These are phyloP conservation scores for Leucocoprinus birnbaumii DNA, from an alignment of 768 basidiomycete species.

Conservation along the genomic window DNA sequence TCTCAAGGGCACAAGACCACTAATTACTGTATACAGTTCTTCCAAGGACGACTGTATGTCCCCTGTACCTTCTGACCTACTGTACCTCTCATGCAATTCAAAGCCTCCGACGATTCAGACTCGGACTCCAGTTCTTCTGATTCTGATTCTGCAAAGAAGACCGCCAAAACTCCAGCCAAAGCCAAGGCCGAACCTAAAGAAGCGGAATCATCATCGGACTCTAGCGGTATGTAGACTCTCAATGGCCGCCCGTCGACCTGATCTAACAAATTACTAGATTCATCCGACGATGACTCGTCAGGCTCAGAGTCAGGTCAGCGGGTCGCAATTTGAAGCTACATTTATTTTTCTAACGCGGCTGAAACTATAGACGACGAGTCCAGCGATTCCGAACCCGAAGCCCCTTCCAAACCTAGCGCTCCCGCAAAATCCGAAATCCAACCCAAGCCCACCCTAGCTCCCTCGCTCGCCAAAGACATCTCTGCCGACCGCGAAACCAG, in stretches of 20 bases:
- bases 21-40: conserved; percentile 13
- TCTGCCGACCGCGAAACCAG: conserved; percentile 33
- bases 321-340: background rate
- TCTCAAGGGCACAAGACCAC: too few species aligned
- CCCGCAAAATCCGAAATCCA: conserved; percentile 10
- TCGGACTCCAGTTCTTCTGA: conserved; percentile 23
- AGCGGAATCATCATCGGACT: conserved; percentile 6
- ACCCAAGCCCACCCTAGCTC: background rate
- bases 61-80: background rate
- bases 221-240: background rate
- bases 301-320: conserved; percentile 4
- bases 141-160: background rate
- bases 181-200: conserved; percentile 1
- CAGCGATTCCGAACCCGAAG: conserved; percentile 23
- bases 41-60: conserved; percentile 3
- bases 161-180: conserved; percentile 1
- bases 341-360: conserved; percentile 12
- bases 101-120: conserved; percentile 17
- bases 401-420: background rate
- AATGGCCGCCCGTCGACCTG: too few species aligned
- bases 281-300: conserved; percentile 2
- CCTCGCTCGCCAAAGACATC: conserved; percentile 7
- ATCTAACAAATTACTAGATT: background rate
- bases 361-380: conserved; percentile 29
- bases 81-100: background rate